Base-by-base conservation (phyloP, 192 early-diverging fungal species). In the Chytriomyces confervae region DNA sequence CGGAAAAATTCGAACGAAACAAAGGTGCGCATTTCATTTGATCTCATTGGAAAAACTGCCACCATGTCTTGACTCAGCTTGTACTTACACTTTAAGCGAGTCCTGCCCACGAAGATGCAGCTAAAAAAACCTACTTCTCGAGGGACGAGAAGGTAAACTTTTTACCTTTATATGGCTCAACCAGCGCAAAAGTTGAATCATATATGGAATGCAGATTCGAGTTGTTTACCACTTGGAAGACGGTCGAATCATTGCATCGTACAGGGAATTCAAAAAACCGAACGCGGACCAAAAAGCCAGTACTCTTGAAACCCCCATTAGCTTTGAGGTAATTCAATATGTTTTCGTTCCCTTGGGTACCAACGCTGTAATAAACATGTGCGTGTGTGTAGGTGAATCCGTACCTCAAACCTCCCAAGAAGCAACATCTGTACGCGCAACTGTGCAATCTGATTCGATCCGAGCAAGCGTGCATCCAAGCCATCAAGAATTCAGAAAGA, bases 41-140 rank as follows among this genome's bases (percentile, higher is more conserved):
- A 36, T 36, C 36, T 36, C 36, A 36, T 36, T 36, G 36, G 4
- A 3, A 36, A 36, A 36, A 36, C 36, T 3, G 36, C 36, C 36
- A 36, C 36, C 36, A 4, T 36, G 36, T 36, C 36, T 36, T 36
- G 36, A 36, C 36, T 4, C 36, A 36, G 36, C 36, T 36, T 36
- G 0, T 36, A 36, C 0, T 36, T 36, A 36, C 36, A 36, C 36
- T 36, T 36, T 36, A 36, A 78, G 81, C 77, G n/a, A 43, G 83
- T 23, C 69, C 81, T 24, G 77, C 78, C 5, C 69, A 75, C 61
- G 69, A 85, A 67, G 86, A 90, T 67, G 66, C 78, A 13, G 67
- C 69, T 24, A 90, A 90, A 78, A 85, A 86, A 60, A 87, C 84
- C 1, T 90, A 90, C 81, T 86, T 87, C 69, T n/a, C 85, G 7